Conservation (phyloP, 441 rosid species). For the Croton laevigatus region DNA sequence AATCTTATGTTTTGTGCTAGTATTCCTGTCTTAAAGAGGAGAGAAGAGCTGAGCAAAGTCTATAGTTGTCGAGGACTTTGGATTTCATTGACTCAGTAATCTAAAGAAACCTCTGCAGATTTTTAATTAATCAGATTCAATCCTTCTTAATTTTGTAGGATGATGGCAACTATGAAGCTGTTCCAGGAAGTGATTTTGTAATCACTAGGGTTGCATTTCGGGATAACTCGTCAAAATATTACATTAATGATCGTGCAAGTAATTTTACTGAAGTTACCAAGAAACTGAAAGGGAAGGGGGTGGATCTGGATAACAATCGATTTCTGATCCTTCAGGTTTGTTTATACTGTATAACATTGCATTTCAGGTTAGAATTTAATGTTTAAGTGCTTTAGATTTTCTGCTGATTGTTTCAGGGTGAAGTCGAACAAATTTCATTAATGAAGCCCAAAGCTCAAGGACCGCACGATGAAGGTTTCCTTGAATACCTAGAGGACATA, state of each 20-base stretch:
- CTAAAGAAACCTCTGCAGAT: not conserved
- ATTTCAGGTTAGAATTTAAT: conserved; percentile 5
- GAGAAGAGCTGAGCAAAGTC: not conserved
- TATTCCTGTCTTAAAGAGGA: not conserved
- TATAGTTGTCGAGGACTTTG: not conserved
- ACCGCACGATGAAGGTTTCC: conserved; percentile 97
- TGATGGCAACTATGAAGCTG: conserved; percentile 73
- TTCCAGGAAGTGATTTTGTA: conserved; percentile 84
- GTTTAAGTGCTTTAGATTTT: conserved; percentile 12
- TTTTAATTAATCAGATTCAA: conserved; percentile 8
- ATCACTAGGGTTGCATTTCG: conserved; percentile 89
- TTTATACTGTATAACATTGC: not conserved
- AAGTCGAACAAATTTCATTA: conserved; percentile 96
- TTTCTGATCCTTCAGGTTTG: conserved; percentile 94
- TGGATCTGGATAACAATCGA: conserved; percentile 94
- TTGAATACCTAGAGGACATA: conserved; percentile 93
- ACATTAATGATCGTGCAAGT: conserved; percentile 71
- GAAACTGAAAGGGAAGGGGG: conserved; percentile 86
- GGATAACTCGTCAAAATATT: conserved; percentile 95
- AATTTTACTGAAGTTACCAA: conserved; percentile 95
- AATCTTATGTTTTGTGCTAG: not conserved
- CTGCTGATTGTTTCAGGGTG: conserved; percentile 60
- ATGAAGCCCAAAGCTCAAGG: conserved; percentile 98
- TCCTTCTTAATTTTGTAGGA: conserved; percentile 46
- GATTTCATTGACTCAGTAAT: not conserved